These are phyloP conservation scores for Sorghum bicolor DNA, from an alignment of 176 grass and related monocot genomes.

Conservation along the genomic window DNA sequence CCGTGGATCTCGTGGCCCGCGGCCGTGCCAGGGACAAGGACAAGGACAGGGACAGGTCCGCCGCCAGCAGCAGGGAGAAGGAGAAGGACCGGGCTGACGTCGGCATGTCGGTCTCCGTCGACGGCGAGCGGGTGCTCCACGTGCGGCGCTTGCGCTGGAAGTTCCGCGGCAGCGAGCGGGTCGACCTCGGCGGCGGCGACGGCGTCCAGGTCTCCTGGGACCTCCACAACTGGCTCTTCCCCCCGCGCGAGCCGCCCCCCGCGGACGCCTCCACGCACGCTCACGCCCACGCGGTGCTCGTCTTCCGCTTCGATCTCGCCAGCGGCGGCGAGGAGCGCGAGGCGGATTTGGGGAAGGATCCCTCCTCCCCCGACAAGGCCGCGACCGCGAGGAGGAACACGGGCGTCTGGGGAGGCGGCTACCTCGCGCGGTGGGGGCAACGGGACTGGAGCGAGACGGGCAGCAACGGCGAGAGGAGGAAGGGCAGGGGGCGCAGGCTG, in stretches of 20 bases:
- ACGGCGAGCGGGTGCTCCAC: conserved; percentile 61
- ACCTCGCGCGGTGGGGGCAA: conserved; percentile 41
- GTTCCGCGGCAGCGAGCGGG: conserved; percentile 74
- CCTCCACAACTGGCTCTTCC: conserved; percentile 86
- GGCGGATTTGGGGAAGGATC: conserved; percentile 30
- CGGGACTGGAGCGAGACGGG: conserved; percentile 74
- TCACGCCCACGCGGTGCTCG: conserved; percentile 52
- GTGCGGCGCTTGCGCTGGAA: conserved; percentile 77
- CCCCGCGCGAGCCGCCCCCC: conserved; percentile 10
- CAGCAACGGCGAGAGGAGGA: conserved; percentile 37
- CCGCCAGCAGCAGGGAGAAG: not conserved
- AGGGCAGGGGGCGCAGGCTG: conserved; percentile 32
- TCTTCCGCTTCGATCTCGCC: conserved; percentile 71
- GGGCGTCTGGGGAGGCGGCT: conserved; percentile 24
- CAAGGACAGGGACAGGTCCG: too few relatives aligned
- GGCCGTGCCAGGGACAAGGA: not conserved
- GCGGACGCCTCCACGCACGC: conserved; percentile 14
- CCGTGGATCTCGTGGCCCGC: conserved; percentile 52
- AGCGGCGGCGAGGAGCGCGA: conserved; percentile 3
- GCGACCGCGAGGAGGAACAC: conserved; percentile 4
- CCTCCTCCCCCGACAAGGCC: conserved; percentile 18
- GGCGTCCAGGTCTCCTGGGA: conserved; percentile 74
- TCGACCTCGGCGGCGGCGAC: conserved; percentile 47
- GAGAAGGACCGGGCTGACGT: conserved; percentile 36
- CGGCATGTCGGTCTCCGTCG: conserved; percentile 59